A percentile compares a stretch with the other conserved stretches of the same genome.
Conservation (phyloP, 805 yeast species). For the Danielia oregonensis region DNA sequence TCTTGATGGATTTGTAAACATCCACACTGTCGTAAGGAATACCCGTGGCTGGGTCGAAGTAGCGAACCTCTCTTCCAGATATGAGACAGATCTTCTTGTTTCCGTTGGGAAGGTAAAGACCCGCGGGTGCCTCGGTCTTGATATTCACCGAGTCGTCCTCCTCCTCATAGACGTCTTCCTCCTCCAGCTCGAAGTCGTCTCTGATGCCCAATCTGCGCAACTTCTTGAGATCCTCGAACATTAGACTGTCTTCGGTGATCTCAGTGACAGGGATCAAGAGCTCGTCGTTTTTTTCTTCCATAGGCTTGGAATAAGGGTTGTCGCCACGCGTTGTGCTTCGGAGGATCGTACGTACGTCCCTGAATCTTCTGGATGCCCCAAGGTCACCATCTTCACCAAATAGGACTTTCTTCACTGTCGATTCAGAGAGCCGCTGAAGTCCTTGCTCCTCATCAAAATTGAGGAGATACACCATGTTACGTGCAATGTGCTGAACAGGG, state of each 20-base stretch:
- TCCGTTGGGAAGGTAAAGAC: constrained; percentile 68
- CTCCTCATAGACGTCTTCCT: constrained; percentile 32
- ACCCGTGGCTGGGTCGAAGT: constrained; percentile 84
- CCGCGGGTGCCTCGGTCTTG: constrained; percentile 70
- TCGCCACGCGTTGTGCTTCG: constrained; percentile 31
- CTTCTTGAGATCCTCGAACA: constrained; percentile 41
- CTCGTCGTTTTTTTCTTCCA: constrained; percentile 30
- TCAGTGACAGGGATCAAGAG: constrained; percentile 31
- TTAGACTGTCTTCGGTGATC: constrained; percentile 32
- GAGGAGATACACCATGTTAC: constrained; percentile 52
- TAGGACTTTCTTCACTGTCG: constrained; percentile 33
- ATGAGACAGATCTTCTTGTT: constrained; percentile 65
- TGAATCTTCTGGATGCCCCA: constrained; percentile 51
- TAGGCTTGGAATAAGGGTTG: constrained; percentile 33
- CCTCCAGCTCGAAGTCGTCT: constrained; percentile 41
- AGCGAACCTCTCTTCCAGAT: constrained; percentile 74
- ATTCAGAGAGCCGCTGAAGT: constrained; percentile 17
- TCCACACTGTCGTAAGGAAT: constrained; percentile 83
- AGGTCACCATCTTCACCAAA: constrained; percentile 58
- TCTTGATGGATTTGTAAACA: constrained; percentile 62
- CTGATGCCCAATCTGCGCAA: constrained; percentile 63
- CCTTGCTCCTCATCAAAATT: constrained; percentile 39
- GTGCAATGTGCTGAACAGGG: constrained; percentile 59
- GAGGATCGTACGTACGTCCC: constrained; percentile 49
- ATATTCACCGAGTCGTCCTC: constrained; percentile 43